These are phyloP conservation scores for Meripilus lineatus DNA, from an alignment of 1,284 basidiomycete species.

Conservation along the genomic window DNA sequence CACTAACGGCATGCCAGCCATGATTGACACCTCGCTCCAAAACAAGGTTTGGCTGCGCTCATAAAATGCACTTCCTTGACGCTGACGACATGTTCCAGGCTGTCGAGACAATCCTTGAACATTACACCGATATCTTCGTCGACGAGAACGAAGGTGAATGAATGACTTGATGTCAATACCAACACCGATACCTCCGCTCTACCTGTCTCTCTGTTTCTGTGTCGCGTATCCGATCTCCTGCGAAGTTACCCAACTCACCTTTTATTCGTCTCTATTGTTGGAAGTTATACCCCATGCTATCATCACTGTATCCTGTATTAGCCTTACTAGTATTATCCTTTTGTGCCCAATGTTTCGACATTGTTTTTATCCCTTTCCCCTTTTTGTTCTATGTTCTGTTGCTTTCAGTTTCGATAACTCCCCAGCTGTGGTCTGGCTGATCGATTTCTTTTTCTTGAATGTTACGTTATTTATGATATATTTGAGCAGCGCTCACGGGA, in stretches of 20 bases:
- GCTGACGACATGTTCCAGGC: no score
- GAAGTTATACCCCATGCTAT: conserved; percentile 17
- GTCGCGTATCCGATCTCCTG: not conserved
- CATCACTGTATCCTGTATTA: conserved; percentile 22
- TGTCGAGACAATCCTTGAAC: conserved; percentile 82
- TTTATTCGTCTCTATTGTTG: conserved; percentile 5
- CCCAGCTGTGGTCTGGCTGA: no score
- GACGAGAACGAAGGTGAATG: conserved; percentile 53
- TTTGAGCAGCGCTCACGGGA: no score
- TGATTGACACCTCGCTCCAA: conserved; percentile 60
- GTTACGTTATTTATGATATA: no score
- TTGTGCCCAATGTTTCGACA: not conserved
- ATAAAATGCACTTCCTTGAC: conserved; percentile 19
- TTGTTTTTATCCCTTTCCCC: conserved; percentile 1
- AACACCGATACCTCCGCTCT: conserved; percentile 9
- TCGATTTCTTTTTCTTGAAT: no score
- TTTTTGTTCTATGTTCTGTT: no score
- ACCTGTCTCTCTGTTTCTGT: not conserved
- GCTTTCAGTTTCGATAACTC: no score
- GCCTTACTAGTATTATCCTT: conserved; percentile 7
- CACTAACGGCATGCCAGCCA: conserved; percentile 27
- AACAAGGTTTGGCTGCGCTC: conserved; percentile 48
- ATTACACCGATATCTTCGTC: conserved; percentile 84
- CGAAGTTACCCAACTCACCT: not conserved
- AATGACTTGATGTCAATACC: no score